Percentiles rank a stretch among this genome's conserved stretches.
These are phyloP conservation scores for Racocetra persica DNA, from an alignment of 371 early-diverging fungal species.

Conservation along the genomic window DNA sequence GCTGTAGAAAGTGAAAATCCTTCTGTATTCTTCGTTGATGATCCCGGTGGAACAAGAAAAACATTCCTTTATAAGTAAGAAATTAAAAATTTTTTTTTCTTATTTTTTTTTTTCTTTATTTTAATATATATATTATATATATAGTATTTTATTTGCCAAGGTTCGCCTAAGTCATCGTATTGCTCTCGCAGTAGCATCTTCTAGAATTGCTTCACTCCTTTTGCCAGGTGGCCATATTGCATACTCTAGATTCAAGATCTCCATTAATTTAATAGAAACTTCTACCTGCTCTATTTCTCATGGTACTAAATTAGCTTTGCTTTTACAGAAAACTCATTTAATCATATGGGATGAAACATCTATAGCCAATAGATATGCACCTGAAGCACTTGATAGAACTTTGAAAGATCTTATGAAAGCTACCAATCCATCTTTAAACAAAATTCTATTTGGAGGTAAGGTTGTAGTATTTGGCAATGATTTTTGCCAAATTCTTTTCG, in stretches of 20 bases:
- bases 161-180: slow-evolving; percentile 11
- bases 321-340: slow-evolving; percentile 31
- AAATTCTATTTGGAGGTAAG: slow-evolving; percentile 17
- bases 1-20: slow-evolving; percentile 11
- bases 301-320: slow-evolving; percentile 26
- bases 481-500: slow-evolving; percentile 36
- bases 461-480: slow-evolving; percentile 44
- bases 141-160: not conserved
- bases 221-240: slow-evolving; percentile 49
- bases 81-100: not conserved
- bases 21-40: slow-evolving; percentile 41
- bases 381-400: slow-evolving; percentile 47
- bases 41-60: slow-evolving; percentile 21
- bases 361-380: slow-evolving; percentile 42
- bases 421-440: slow-evolving; percentile 4
- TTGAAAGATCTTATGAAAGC: slow-evolving; percentile 46
- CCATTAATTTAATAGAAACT: slow-evolving; percentile 35
- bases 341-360: slow-evolving; percentile 56
- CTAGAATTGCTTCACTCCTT: slow-evolving; percentile 49
- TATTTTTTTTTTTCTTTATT: no score
- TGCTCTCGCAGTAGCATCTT: slow-evolving; percentile 45
- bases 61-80: slow-evolving; percentile 35
- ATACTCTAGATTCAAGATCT: slow-evolving; percentile 48
- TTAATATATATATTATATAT: not conserved
- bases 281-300: slow-evolving; percentile 41